Base-by-base conservation (phyloP, 441 rosid species). In the Codiaeum variegatum region DNA sequence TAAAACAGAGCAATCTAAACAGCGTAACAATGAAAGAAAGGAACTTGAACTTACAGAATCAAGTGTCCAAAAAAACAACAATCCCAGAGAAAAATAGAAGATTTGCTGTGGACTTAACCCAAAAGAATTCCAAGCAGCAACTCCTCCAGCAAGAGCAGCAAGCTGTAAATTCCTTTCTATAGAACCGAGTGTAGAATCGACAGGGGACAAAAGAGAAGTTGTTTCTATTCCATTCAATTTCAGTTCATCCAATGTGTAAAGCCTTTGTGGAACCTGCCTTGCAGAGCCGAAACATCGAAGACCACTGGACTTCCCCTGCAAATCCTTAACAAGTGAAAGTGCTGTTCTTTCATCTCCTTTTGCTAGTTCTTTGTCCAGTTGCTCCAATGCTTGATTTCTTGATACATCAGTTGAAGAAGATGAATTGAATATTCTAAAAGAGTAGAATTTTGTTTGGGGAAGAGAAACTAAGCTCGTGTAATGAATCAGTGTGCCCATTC, bases 191-290 rank as follows among this genome's bases (percentile, higher is more conserved):
- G 97, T 94, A 19, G 82, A 52, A 77, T 92, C 97, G 34, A 82
- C 86, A 0, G 97, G 97, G 5, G 98, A 92, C 42, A 94, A 86
- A 74, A 94, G 90, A 16, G 91, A 87, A 62, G 75, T 60, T 2
- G 98, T 69, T 15, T 92, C 90, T 0, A 92, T 89, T 9, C 97
- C 97, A 70, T 94, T 94, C 69, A 90, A 81, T 77, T 84, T 92
- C 80, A 94, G 77, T 77, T 92, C 98, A 60, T 90, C 97, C 75
- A 92, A 77, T 9, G 95, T 86, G 77, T 92, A 92, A 6, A 90
- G 97, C 77, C 97, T 87, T 73, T 89, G 97, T 0, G 97, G 98
- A 67, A 92, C 97, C 91, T 89, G 97, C 61, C 97, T 83, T 5
- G 90, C 91, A 5, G 92, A 85, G 1, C 92, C 95, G 46, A 91